Conservation (phyloP, 176 grass and related monocot species). For the Typha latifolia region DNA sequence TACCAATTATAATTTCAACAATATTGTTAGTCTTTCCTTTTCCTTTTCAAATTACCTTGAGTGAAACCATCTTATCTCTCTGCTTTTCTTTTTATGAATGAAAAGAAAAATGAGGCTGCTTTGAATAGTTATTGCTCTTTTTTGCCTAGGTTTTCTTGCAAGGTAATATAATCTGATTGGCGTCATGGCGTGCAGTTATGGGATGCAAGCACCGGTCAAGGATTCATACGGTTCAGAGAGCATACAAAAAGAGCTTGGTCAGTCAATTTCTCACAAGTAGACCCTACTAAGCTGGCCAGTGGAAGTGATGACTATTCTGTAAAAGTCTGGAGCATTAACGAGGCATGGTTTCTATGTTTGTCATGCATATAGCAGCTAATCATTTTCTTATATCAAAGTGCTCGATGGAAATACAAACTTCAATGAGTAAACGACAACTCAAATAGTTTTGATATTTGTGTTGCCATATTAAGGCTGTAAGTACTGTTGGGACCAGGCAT, state of each 20-base stretch:
- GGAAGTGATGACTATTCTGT: conserved; percentile 90
- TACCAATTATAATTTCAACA: too few species aligned
- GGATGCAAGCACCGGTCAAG: conserved; percentile 95
- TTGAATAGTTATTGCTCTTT: conserved; percentile 11
- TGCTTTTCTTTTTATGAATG: too few species aligned
- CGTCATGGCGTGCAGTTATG: conserved; percentile 62
- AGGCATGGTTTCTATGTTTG: conserved; percentile 36
- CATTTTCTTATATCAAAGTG: neutral
- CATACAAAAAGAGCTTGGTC: conserved; percentile 97
- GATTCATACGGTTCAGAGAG: conserved; percentile 60
- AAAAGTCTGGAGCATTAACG: conserved; percentile 93
- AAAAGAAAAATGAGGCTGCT: conserved; percentile 2
- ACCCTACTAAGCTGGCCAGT: conserved; percentile 86
- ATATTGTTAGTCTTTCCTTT: too few species aligned
- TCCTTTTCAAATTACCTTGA: too few species aligned
- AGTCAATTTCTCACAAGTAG: conserved; percentile 84
- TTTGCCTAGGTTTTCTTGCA: conserved; percentile 16
- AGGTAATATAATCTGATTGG: conserved; percentile 11
- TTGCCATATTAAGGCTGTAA: too few species aligned
- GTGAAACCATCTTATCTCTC: too few species aligned
- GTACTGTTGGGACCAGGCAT: too few species aligned
- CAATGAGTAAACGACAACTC: too few species aligned
- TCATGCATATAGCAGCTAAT: neutral
- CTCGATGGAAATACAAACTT: neutral
- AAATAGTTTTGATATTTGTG: too few species aligned